Percentiles rank a stretch among this genome's conserved stretches.
phyloP scores from a whole-genome alignment of 306 rosid genomes.

The Lablab purpureus region DNA sequence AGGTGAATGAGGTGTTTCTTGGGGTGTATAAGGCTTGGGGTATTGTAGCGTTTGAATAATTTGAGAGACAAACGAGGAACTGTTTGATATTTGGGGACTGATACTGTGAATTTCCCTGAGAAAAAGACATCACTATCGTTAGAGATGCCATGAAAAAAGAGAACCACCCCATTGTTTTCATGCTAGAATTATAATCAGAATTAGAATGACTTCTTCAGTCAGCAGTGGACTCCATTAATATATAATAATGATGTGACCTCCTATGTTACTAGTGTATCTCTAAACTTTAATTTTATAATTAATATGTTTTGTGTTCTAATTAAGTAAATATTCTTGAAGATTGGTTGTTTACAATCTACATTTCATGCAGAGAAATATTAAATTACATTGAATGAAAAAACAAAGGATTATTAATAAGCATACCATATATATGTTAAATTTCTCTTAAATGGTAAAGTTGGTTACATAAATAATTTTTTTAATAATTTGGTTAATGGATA shows the following conservation, averaged over 20 bases:
- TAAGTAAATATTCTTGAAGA: too few relatives aligned
- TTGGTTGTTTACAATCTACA: too few relatives aligned
- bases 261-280: background rate
- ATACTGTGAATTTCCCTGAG: background rate
- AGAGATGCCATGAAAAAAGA: background rate
- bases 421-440: too few relatives aligned
- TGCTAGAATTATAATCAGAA: background rate
- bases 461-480: too few relatives aligned
- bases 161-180: background rate
- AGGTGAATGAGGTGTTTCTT: constrained; percentile 2
- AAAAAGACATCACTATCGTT: background rate
- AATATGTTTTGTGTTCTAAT: too few relatives aligned
- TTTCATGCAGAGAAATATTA: too few relatives aligned
- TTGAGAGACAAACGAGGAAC: constrained; percentile 2
- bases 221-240: background rate
- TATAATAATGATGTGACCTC: background rate
- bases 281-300: background rate
- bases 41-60: background rate
- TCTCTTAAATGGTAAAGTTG: too few relatives aligned
- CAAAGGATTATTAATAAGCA: too few relatives aligned
- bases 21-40: constrained; percentile 12
- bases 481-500: too few relatives aligned
- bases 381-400: too few relatives aligned
- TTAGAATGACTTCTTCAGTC: background rate
- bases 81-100: background rate